A percentile compares a stretch with the other conserved stretches of the same genome.
phyloP scores from a whole-genome alignment of 2,329 filamentous ascomycete genomes.

The Aspergillus hortae region DNA sequence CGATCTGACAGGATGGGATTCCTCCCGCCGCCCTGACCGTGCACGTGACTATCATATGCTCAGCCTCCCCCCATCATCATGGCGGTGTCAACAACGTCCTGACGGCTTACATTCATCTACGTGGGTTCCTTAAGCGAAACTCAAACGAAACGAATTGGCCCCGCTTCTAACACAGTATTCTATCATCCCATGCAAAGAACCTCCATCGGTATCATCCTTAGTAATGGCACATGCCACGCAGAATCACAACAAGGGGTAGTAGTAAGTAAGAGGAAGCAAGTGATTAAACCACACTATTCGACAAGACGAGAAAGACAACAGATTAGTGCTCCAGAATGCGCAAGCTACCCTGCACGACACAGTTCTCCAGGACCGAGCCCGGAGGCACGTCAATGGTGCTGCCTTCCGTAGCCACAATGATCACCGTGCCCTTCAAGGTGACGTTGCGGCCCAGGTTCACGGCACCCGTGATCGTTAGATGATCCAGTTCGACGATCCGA shows the following conservation, averaged over 20 bases:
- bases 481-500: constrained; percentile 53
- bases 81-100: background rate
- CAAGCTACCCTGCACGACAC: constrained; percentile 96
- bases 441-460: constrained; percentile 96
- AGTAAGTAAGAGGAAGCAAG: constrained; percentile 2
- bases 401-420: constrained; percentile 96
- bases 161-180: constrained; percentile 12
- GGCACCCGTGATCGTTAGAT: constrained; percentile 94
- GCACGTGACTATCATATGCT: background rate
- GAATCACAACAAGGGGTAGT: constrained; percentile 2
- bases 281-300: background rate
- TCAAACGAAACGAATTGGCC: background rate
- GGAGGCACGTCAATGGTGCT: constrained; percentile 97
- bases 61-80: too few species aligned
- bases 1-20: background rate
- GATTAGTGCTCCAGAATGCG: constrained; percentile 63
- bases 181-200: constrained; percentile 11
- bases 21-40: background rate
- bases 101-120: background rate
- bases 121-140: background rate
- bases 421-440: constrained; percentile 93
- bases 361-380: constrained; percentile 95
- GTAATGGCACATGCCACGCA: background rate
- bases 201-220: constrained; percentile 5
- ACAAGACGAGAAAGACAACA: background rate